A percentile compares a stretch with the other conserved stretches of the same genome.
Conservation (phyloP, 768 basidiomycete genomes). For the Chiua virens region DNA sequence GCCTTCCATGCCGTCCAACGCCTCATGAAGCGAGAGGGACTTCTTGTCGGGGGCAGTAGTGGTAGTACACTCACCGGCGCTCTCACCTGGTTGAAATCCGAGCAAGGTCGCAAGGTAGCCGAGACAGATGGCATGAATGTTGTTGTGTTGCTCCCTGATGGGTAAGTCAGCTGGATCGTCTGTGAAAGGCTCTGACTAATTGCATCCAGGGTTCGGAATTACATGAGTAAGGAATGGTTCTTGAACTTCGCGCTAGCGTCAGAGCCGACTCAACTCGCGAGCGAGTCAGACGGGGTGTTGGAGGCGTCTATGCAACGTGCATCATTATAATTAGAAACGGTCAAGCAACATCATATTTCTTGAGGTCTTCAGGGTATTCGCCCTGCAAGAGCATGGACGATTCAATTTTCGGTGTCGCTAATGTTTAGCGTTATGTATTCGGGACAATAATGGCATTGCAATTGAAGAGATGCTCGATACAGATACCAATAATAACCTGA, state of each 20-base stretch:
- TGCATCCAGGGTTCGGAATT: constrained; percentile 74
- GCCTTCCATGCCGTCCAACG: constrained; percentile 73
- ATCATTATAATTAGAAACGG: constrained; percentile 1
- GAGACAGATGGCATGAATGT: constrained; percentile 78
- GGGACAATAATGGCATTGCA: background rate
- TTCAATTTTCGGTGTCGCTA: background rate
- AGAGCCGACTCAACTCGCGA: constrained; percentile 48
- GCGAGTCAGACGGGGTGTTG: background rate
- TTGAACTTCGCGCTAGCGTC: constrained; percentile 61
- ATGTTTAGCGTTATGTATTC: background rate
- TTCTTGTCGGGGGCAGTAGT: constrained; percentile 92
- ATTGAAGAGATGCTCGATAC: background rate
- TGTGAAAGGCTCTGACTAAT: background rate
- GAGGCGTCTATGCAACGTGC: constrained; percentile 5
- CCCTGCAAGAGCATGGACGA: background rate
- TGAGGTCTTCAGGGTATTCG: too few relatives aligned
- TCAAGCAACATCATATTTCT: too few relatives aligned
- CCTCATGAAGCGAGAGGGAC: constrained; percentile 82
- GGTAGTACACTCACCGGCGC: constrained; percentile 84
- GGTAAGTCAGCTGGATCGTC: constrained; percentile 46
- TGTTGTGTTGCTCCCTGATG: constrained; percentile 87
- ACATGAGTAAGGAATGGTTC: constrained; percentile 95
- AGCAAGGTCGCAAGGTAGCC: constrained; percentile 62
- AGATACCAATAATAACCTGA: background rate
- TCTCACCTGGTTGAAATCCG: constrained; percentile 71